These are phyloP conservation scores for Metarhizium anisopliae DNA, from an alignment of 2,329 filamentous ascomycete genomes.

Conservation along the genomic window DNA sequence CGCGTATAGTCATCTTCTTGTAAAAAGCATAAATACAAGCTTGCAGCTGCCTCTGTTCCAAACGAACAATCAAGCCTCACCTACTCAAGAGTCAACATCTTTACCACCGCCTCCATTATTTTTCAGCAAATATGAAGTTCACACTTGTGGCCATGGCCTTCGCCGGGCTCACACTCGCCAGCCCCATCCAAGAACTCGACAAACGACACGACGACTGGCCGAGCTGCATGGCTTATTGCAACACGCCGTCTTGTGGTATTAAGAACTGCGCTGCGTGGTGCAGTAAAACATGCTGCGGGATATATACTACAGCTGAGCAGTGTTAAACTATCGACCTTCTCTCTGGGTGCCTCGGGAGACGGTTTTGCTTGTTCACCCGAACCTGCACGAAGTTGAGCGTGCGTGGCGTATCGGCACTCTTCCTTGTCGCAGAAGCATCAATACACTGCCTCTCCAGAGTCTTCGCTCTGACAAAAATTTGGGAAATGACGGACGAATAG, in stretches of 20 bases:
- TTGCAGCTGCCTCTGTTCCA: neutral
- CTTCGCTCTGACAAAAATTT: no score
- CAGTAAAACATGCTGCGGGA: neutral
- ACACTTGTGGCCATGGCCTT: constrained; percentile 5
- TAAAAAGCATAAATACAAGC: neutral
- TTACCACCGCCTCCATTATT: neutral
- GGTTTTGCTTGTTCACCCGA: no score
- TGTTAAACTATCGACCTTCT: no score
- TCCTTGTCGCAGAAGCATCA: no score
- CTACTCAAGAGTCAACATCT: neutral
- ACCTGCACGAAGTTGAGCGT: no score
- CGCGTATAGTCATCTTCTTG: neutral
- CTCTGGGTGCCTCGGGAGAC: no score
- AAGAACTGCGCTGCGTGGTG: constrained; percentile 5
- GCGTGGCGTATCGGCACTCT: no score
- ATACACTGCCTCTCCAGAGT: no score
- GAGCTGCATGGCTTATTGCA: constrained; percentile 5
- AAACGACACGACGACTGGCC: constrained; percentile 5
- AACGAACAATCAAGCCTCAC: neutral
- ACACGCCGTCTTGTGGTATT: constrained; percentile 3
- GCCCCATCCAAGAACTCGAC: constrained; percentile 4
- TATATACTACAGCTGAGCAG: neutral
- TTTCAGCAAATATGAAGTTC: constrained; percentile 2
- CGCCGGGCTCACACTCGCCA: constrained; percentile 2
- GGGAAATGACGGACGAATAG: no score